A percentile compares a stretch with the other conserved stretches of the same genome.
phyloP scores from a whole-genome alignment of 495 filamentous ascomycete species.

The Articulospora tetracladia region DNA sequence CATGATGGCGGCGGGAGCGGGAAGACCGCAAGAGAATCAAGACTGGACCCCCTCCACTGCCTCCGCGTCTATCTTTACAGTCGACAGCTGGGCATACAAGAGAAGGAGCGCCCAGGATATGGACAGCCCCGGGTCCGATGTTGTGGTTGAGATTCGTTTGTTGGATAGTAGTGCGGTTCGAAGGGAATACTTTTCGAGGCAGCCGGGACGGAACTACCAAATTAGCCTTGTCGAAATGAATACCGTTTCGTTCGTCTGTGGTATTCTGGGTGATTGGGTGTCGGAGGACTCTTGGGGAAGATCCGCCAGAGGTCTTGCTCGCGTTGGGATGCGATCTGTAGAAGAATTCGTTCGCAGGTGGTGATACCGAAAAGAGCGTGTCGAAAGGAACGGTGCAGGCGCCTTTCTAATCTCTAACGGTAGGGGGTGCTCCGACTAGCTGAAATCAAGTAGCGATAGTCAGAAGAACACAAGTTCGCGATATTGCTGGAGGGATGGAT shows the following conservation, averaged over 20 bases:
- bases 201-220: constrained; percentile 6
- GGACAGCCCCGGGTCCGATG: constrained; percentile 19
- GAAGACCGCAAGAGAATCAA: constrained; percentile 39
- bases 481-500: constrained; percentile 5
- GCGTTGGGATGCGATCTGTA: not conserved
- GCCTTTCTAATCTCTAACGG: constrained; percentile 20
- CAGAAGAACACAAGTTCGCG: constrained; percentile 2
- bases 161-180: not conserved
- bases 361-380: constrained; percentile 23
- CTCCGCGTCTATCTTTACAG: constrained; percentile 15
- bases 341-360: not conserved
- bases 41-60: constrained; percentile 23
- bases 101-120: constrained; percentile 22
- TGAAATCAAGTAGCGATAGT: constrained; percentile 12
- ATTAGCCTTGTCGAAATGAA: constrained; percentile 3
- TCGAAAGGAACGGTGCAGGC: constrained; percentile 29
- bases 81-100: constrained; percentile 21
- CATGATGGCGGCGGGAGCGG: constrained; percentile 60
- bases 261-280: not conserved
- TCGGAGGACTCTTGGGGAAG: not conserved
- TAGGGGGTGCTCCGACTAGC: constrained; percentile 7
- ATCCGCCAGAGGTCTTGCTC: not conserved
- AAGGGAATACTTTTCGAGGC: not conserved
- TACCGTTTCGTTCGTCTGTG: constrained; percentile 3
- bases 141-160: constrained; percentile 9